A percentile compares a stretch with the other conserved stretches of the same genome.
Evolutionary conservation across 352 stramenopile genomes (phyloP).

Genomic region (Pythium coloratum): DNA sequence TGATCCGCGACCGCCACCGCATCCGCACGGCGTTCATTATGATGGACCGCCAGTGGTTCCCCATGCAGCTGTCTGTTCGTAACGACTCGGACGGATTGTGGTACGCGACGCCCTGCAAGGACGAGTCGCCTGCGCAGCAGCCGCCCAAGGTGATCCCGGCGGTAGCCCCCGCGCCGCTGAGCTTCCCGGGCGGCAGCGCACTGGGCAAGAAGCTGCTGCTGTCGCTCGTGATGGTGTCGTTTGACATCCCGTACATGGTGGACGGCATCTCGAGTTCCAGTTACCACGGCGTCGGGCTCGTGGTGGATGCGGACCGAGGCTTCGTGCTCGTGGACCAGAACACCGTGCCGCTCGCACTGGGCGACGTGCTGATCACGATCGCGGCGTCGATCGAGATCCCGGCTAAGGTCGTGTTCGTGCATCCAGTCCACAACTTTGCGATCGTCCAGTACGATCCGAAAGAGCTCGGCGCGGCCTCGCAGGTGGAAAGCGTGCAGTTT

Average conservation of each 20-base stretch:
- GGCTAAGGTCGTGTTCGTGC: slow-evolving; percentile 88
- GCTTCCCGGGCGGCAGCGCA: slow-evolving; percentile 64
- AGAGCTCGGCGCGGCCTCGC: slow-evolving; percentile 58
- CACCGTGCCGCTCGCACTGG: slow-evolving; percentile 87
- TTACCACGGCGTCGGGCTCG: slow-evolving; percentile 88
- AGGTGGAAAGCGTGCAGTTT: slow-evolving; percentile 59
- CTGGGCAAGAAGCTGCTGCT: slow-evolving; percentile 71
- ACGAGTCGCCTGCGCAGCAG: slow-evolving; percentile 18
- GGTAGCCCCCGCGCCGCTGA: slow-evolving; percentile 58
- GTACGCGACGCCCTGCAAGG: slow-evolving; percentile 47
- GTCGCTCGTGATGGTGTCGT: slow-evolving; percentile 90
- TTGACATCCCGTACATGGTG: slow-evolving; percentile 91
- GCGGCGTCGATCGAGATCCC: slow-evolving; percentile 86
- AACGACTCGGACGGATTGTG: slow-evolving; percentile 76
- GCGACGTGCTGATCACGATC: slow-evolving; percentile 88
- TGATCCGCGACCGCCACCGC: slow-evolving; percentile 85
- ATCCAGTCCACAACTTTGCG: slow-evolving; percentile 92
- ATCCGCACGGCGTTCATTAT: slow-evolving; percentile 86
- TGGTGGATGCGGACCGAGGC: slow-evolving; percentile 79
- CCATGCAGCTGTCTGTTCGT: slow-evolving; percentile 74
- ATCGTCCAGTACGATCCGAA: slow-evolving; percentile 89
- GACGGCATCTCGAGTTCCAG: slow-evolving; percentile 89
- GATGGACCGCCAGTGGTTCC: slow-evolving; percentile 90
- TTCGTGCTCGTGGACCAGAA: slow-evolving; percentile 93
- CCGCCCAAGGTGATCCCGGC: slow-evolving; percentile 39